Evolutionary conservation across 1,284 basidiomycete species (phyloP), one percentile per base, ranked within the genome.

Genomic region (Leccinum griseonigrum): DNA sequence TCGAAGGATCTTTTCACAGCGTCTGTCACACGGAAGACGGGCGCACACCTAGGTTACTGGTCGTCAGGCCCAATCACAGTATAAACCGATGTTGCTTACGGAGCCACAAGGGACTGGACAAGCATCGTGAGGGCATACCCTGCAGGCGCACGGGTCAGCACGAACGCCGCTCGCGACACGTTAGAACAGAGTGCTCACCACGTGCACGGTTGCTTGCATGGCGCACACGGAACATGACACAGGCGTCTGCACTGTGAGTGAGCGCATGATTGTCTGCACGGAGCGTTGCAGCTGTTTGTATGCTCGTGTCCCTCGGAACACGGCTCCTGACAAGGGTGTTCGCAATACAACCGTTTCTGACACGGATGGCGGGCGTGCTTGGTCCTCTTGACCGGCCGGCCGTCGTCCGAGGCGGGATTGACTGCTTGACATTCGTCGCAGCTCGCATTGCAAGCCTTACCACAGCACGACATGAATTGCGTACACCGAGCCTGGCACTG

Each of bases 71-170:
- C 60, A 62, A 18, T 38, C 6, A 53, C 6, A 57, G 13, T 10
- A 55, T 16, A 28, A 2, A 28, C 11, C 16, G 28, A 26, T 32
- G 3, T 29, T 7, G 77, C 85, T 76, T 61, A 89, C 88, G 18
- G 86, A 87, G 13, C 87, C 88, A 66, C 90, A 92, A 0, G 86
- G 83, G n/a, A 90, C 79, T 2, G 83, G 82, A 62, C 90, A 91
- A 1, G 60, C 54, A 29, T 79, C 68, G 63, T 90, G 86, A 5
- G 76, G 64, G 67, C 89, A 91, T 8, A 55, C 67, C 84, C 83
- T 84, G 56, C 29, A 40, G 26, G 14, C 14, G 8, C 22, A 40
- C 36, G 26, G 16, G 22, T 56, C 26, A 56, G 54, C 26, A 56
- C 3, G 16, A 56, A 9, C 7, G 14, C 6, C 9, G 9, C 32